Evolutionary conservation across 192 early-diverging fungal genomes (phyloP), one percentile per base, ranked within the genome.

Genomic region (Umbelopsis sp.): DNA sequence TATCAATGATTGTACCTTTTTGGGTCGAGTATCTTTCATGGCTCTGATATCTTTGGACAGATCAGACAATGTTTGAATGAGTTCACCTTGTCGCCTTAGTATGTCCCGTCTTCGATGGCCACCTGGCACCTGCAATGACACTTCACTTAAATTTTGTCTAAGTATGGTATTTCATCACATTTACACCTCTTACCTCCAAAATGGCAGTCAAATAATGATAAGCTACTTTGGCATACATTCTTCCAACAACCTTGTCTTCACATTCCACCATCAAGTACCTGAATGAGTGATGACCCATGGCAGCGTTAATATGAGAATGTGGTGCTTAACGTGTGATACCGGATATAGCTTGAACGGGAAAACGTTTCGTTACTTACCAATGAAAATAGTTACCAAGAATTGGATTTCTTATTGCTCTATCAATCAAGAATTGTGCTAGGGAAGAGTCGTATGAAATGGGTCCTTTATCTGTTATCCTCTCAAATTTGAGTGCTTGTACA

Each of bases 401-500:
- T 11, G 88, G 87, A 73, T 96, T 97, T 49, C 87, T 78, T 25
- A 96, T 82, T 14, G 93, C 90, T 1, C 98, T 88, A 71, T 94
- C 92, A 52, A 98, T 93, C 66, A 99, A 78, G 77, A 99, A 98
- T 34, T 91, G 88, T 0, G 88, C 94, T 43, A 99, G 75, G 10
- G 87, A 87, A 2, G 91, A 91, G 26, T 90, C 77, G 69, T 82
- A 72, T 66, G 80, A 83, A 52, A 43, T 76, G 3, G 71, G 66
- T 11, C 49, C 68, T 24, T 82, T 81, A 10, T 81, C 81, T 56
- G 71, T 77, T 38, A 96, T 82, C 34, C 90, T 88, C 79, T 99
- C 98, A 75, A 98, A 99, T 73, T 94, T 95, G 5, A 99, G 85
- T 26, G 97, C 98, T 78, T 99, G 98, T 3, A 99, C 98, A 1